Conservation (phyloP, 2,329 filamentous ascomycete species). For the Aspergillus pseudoviridinutans region DNA sequence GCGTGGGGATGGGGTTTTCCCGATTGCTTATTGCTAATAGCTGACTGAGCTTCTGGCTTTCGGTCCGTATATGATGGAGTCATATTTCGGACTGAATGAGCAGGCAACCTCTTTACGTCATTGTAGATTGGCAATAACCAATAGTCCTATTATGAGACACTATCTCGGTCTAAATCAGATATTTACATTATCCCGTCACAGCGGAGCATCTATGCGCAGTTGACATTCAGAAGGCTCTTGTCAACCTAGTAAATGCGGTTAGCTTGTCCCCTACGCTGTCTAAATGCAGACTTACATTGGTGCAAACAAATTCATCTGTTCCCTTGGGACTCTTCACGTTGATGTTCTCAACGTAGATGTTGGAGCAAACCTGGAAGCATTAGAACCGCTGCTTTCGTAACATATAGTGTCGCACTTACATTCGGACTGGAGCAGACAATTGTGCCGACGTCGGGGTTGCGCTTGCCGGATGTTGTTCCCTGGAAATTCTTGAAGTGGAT, state of each 20-base stretch:
- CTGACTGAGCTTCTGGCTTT: not conserved
- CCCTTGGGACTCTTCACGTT: conserved; percentile 48
- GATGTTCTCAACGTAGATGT: conserved; percentile 49
- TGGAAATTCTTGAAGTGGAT: conserved; percentile 55
- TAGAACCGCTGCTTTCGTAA: not conserved
- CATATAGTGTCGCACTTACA: conserved; percentile 35
- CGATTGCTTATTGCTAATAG: not conserved
- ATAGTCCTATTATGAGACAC: not conserved
- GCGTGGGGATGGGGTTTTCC: not conserved
- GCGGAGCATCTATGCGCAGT: conserved; percentile 21
- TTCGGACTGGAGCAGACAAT: conserved; percentile 47
- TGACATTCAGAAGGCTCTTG: conserved; percentile 31
- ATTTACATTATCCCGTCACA: not conserved
- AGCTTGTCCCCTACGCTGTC: not conserved
- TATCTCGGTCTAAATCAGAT: not conserved
- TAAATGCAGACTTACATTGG: conserved; percentile 34
- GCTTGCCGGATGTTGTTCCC: conserved; percentile 49
- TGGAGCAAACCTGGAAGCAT: conserved; percentile 30
- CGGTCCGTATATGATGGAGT: not conserved
- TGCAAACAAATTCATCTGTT: conserved; percentile 41
- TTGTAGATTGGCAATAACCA: not conserved
- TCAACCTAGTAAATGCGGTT: conserved; percentile 21
- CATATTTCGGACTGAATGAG: no score
- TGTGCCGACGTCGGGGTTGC: conserved; percentile 44
- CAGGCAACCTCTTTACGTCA: no score